Evolutionary conservation across 2,329 filamentous ascomycete species (phyloP), one percentile per base, ranked within the genome.

Genomic region (Lasiodiplodia citricola): DNA sequence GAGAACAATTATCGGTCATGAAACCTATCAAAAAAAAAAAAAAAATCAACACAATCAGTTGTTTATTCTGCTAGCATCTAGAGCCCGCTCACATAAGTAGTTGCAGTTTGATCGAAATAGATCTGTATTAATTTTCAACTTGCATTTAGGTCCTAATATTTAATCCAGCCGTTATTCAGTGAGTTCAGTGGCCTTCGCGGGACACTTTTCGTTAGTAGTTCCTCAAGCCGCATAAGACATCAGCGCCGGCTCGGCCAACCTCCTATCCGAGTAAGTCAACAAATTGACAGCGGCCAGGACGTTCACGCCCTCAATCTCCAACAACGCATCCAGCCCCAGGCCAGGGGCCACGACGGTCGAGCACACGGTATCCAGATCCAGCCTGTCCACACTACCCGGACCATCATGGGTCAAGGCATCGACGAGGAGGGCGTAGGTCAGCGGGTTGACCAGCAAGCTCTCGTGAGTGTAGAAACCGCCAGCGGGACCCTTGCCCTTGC

Each of bases 401-500:
- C 86, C 85, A 54, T 78, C 78, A 71, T 87, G 77, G 11, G 72
- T 78, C 68, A 88, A 77, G 18, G 84, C 85, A 74, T 87, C 85
- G 11, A 82, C 75, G 1, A 82, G 75, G 54, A 87, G 73, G 2
- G 77, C 78, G 68, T 79, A 83, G 0, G 79, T 78, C 28, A 87
- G 75, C 0, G 83, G 81, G 69, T 87, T 85, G 71, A 82, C 85
- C 52, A 88, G 76, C 41, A 84, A 77, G 3, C 82, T 82, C 69
- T 86, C 85, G 70, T 87, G 86, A 0, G 80, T 82, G 73, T 85
- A 86, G 57, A 86, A 75, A 0, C 75, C 73, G 2, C 83, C 84
- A 0, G 81, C 84, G 0, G 78, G 77, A 6, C 44, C 44, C 28
- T 77, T 75, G 0, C 74, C 76, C 0, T 75, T 70, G 72, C 84